phyloP scores from a whole-genome alignment of 192 early-diverging fungal genomes.

The Podila verticillata region DNA sequence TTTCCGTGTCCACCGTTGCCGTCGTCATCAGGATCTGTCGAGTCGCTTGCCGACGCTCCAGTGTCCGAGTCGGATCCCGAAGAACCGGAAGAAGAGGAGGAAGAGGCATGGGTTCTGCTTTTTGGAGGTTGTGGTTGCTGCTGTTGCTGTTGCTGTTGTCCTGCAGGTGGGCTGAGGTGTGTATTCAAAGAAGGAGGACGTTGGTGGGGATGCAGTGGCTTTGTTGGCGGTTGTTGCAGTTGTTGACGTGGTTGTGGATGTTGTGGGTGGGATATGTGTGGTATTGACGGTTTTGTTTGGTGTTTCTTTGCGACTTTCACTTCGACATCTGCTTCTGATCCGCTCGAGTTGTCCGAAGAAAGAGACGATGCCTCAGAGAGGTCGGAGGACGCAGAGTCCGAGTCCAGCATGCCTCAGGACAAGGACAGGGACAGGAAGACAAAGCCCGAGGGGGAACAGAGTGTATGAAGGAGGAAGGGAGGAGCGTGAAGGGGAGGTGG shows the following conservation, averaged over 20 bases:
- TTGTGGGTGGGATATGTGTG: neutral
- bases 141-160: neutral
- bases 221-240: neutral
- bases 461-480: neutral
- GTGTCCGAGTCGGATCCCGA: conserved; percentile 15
- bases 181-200: neutral
- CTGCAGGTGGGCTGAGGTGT: neutral
- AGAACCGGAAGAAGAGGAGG: neutral
- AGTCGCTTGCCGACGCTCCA: neutral
- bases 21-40: conserved; percentile 23
- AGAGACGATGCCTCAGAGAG: conserved; percentile 47
- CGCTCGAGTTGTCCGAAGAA: conserved; percentile 43
- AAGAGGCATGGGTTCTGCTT: neutral
- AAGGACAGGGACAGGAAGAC: neutral
- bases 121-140: neutral
- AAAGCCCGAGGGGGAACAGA: neutral
- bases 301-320: conserved; percentile 1
- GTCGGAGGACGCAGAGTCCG: conserved; percentile 48
- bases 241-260: neutral
- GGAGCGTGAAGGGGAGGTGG: neutral
- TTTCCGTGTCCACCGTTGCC: conserved; percentile 9
- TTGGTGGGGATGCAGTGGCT: neutral
- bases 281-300: neutral
- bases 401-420: conserved; percentile 24
- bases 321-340: conserved; percentile 22